Evolutionary conservation across 108 stramenopile species (phyloP).

Genomic region (Cyclotella choctawhatcheeana): DNA sequence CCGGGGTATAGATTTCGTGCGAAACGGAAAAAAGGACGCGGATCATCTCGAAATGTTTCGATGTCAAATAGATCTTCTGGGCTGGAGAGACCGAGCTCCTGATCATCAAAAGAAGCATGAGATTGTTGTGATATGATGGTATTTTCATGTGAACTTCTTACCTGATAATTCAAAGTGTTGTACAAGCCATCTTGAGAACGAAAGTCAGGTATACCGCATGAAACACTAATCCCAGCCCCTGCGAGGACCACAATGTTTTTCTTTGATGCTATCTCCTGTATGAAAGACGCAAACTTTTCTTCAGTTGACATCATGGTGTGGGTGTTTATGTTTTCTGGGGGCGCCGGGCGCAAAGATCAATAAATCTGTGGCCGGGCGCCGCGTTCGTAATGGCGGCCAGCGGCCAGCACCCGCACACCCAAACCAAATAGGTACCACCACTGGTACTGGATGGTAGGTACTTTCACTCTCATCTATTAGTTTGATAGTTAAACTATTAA

Average conservation of each 20-base stretch:
- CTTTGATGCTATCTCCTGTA: constrained; percentile 37
- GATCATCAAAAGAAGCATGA: neutral
- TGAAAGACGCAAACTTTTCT: constrained; percentile 13
- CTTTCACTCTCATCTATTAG: no score
- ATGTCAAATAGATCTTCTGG: constrained; percentile 87
- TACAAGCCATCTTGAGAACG: constrained; percentile 72
- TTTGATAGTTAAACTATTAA: no score
- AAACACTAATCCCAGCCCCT: constrained; percentile 83
- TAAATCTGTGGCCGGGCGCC: no score
- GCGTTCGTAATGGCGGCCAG: no score
- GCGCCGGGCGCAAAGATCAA: no score
- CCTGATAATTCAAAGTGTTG: constrained; percentile 61
- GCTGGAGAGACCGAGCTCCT: constrained; percentile 52
- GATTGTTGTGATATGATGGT: neutral
- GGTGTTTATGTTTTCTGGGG: no score
- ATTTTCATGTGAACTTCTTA: neutral
- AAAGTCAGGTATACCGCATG: constrained; percentile 90
- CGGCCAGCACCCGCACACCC: no score
- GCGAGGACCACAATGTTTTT: constrained; percentile 77
- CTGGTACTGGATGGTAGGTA: no score
- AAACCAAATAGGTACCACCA: no score
- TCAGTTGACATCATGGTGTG: constrained; percentile 9
- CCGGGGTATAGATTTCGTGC: constrained; percentile 44
- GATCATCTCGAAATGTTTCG: constrained; percentile 75
- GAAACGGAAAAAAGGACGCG: constrained; percentile 71